A percentile compares a stretch with the other conserved stretches of the same genome.
Evolutionary conservation across 2,329 filamentous ascomycete genomes (phyloP).

Genomic region (Pestalotiopsis sp.): DNA sequence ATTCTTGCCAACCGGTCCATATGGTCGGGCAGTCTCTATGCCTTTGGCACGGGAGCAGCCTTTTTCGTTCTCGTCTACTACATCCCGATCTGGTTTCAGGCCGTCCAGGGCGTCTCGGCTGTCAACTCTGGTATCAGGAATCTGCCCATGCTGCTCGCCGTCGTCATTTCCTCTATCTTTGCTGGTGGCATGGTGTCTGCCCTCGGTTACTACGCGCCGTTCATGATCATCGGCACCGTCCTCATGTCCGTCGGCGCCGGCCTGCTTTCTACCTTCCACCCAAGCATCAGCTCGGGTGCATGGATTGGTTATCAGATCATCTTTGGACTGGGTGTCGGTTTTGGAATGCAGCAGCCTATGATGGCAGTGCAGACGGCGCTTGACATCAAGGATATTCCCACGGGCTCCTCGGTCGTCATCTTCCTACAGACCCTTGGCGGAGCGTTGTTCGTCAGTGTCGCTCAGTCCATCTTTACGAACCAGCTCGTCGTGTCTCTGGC

Average conservation of each 20-base stretch:
- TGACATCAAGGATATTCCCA: constrained; percentile 27
- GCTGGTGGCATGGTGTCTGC: constrained; percentile 29
- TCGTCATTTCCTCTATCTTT: constrained; percentile 29
- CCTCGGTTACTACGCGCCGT: constrained; percentile 39
- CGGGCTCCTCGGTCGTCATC: constrained; percentile 33
- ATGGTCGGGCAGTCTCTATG: constrained; percentile 26
- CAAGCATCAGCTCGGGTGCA: constrained; percentile 26
- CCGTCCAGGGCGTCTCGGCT: constrained; percentile 34
- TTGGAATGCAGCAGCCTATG: constrained; percentile 41
- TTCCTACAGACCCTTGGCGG: constrained; percentile 46
- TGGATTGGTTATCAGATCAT: constrained; percentile 48
- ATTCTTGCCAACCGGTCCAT: constrained; percentile 40
- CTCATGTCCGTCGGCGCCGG: constrained; percentile 35
- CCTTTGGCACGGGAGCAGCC: constrained; percentile 35
- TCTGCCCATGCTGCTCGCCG: constrained; percentile 33
- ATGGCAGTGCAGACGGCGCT: constrained; percentile 43
- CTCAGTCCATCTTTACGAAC: constrained; percentile 53
- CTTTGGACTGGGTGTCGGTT: constrained; percentile 40
- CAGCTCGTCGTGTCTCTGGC: constrained; percentile 40
- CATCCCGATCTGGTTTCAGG: constrained; percentile 30
- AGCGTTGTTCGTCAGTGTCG: constrained; percentile 52
- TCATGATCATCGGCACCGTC: constrained; percentile 38
- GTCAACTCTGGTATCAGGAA: constrained; percentile 36
- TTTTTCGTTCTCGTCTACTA: constrained; percentile 36
- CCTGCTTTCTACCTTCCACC: constrained; percentile 39